Evolutionary conservation across 2,329 filamentous ascomycete species (phyloP).

Genomic region (Orbilia brochopaga): DNA sequence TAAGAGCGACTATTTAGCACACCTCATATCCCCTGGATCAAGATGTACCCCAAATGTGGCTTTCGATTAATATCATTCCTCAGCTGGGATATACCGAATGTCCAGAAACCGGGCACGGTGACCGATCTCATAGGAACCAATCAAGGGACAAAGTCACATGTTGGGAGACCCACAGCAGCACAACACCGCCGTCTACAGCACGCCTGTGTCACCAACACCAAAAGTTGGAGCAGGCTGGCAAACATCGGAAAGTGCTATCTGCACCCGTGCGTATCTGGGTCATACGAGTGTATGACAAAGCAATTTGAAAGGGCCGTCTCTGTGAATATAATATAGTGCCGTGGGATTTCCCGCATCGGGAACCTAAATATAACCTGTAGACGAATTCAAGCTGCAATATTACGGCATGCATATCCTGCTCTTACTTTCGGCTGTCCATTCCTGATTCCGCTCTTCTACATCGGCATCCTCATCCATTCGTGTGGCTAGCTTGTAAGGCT

Average conservation of each 20-base stretch:
- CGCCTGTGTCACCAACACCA: slow-evolving; percentile 25
- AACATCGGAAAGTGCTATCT: slow-evolving; percentile 4
- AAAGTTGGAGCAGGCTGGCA: slow-evolving; percentile 7
- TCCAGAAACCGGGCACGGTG: not conserved
- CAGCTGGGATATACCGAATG: too few relatives aligned
- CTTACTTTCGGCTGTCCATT: not conserved
- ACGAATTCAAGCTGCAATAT: not conserved
- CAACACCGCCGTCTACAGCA: slow-evolving; percentile 13
- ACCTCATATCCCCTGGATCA: not conserved
- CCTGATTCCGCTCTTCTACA: not conserved
- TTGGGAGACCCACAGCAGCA: slow-evolving; percentile 12
- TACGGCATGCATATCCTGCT: not conserved
- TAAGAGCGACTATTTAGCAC: too few relatives aligned
- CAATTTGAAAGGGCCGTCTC: not conserved
- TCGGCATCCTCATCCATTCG: not conserved
- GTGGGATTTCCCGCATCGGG: not conserved
- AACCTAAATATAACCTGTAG: not conserved
- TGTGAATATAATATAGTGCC: not conserved
- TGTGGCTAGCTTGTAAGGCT: not conserved
- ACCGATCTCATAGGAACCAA: slow-evolving; percentile 7
- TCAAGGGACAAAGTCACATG: slow-evolving; percentile 46
- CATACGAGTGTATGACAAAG: not conserved
- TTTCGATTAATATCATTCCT: slow-evolving; percentile 8
- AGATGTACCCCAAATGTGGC: not conserved
- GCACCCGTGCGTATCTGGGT: not conserved